Evolutionary conservation across 257 asterid genomes (phyloP), one percentile per base, ranked within the genome.

Genomic region (Datura wrightii): DNA sequence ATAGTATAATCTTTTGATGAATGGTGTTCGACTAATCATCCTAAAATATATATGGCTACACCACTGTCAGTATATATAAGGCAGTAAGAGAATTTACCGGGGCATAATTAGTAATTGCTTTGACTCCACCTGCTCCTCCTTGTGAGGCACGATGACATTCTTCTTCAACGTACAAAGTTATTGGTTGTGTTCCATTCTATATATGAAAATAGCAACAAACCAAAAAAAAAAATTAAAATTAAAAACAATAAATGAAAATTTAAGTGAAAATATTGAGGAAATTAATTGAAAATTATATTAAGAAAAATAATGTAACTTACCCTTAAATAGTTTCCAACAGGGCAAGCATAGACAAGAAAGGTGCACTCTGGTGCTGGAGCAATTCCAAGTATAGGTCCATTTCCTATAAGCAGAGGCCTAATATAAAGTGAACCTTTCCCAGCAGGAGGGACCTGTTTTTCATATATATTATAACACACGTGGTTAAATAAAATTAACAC

Each of bases 41-140:
- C n/a, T n/a, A n/a, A n/a, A n/a, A n/a, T n/a, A n/a, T n/a, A n/a
- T n/a, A n/a, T n/a, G n/a, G n/a, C n/a, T n/a, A n/a, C n/a, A n/a
- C n/a, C n/a, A n/a, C n/a, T n/a, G n/a, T n/a, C n/a, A n/a, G n/a
- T n/a, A n/a, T n/a, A 54, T 54, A 15, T 5, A 65, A 14, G 3
- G 0, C 19, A 60, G 19, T 65, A 15, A 0, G 0, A 7, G 5
- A 0, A 34, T 63, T 72, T 90, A 94, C 98, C 87, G 98, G 98
- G 50, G 93, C 95, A 83, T 94, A 94, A 82, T 94, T 94, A 37
- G 97, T 90, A 10, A 94, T 92, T 89, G 97, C 92, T 85, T 94
- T 94, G 79, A 93, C 91, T 54, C 97, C 98, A 60, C 98, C 97
- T 63, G 89, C 94, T 58, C 98, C 98, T 37, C 97, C 98, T n/a